Evolutionary conservation across 1,284 basidiomycete genomes (phyloP), one percentile per base, ranked within the genome.

Genomic region (Microbotryum violaceum): DNA sequence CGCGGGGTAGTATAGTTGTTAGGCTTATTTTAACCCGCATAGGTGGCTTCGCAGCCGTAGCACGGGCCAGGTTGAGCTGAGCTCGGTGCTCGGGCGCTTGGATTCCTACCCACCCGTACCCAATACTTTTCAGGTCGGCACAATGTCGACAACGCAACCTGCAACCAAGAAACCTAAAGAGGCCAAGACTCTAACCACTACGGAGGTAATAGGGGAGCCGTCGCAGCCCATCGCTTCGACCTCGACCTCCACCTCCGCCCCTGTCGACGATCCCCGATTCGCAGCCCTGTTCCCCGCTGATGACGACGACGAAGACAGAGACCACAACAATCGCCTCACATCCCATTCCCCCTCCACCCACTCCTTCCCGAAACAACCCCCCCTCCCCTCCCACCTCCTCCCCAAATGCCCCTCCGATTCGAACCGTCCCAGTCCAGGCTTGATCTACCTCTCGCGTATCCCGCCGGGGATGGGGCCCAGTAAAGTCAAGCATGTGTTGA

Each of bases 391-490:
- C 1, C 64, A 68, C 31, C 56, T 66, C n/a, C 56, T 68, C 21
- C 66, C 66, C 1, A 54, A 57, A 18, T 49, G 57, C n/a, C 12
- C 21, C 27, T 53, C 51, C 25, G 29, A 8, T 53, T 61, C 55
- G 29, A 23, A 21, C 31, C 44, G 7, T 20, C 37, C 25, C 60
- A 58, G 71, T 7, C 74, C 88, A 46, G 94, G 91, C 0, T 85
- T 98, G 62, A 78, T 98, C 53, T 99, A 97, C 76, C 91, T 99
- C 58, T 96, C 91, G 20, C 82, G 94, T 47, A 88, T 98, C 71
- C 96, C 96, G 1, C 94, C 93, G n/a, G 96, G 93, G 1, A 98
- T 99, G 96, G 90, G 88, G 27, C 93, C 94, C 27, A 82, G 89
- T 31, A 98, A 98, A 77, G 90, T 98, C 47, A 86, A 91, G 62